Evolutionary conservation across 2,329 filamentous ascomycete genomes (phyloP).

Genomic region (Ceratocystis cacaofunesta): DNA sequence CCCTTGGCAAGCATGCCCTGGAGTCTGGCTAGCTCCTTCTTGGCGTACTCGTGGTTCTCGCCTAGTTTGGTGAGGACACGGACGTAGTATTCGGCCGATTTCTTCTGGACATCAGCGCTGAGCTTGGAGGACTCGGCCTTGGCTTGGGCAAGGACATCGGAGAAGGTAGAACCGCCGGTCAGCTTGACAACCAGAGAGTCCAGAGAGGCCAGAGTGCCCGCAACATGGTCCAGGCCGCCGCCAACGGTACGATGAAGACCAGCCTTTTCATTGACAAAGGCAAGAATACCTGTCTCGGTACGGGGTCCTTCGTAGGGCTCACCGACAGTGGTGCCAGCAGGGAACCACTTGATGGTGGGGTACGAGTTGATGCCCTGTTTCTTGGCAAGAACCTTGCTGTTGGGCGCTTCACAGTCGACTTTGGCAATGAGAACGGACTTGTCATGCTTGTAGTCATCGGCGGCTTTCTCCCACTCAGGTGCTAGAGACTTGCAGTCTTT

Average conservation of each 20-base stretch:
- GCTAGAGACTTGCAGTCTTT: constrained; percentile 93
- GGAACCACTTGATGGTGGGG: constrained; percentile 97
- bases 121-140: constrained; percentile 54
- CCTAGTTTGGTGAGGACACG: constrained; percentile 76
- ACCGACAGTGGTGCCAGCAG: constrained; percentile 60
- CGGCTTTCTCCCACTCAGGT: constrained; percentile 77
- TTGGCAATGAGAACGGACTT: constrained; percentile 75
- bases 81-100: constrained; percentile 88
- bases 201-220: constrained; percentile 68
- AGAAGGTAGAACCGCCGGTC: constrained; percentile 37
- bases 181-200: constrained; percentile 65
- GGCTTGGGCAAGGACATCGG: constrained; percentile 53
- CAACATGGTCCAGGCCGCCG: constrained; percentile 61
- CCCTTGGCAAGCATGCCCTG: constrained; percentile 73
- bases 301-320: constrained; percentile 63
- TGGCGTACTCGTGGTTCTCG: constrained; percentile 60
- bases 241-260: constrained; percentile 74
- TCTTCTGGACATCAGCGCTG: constrained; percentile 47
- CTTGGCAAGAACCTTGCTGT: constrained; percentile 62
- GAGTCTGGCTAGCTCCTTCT: constrained; percentile 74
- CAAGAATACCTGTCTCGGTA: constrained; percentile 57
- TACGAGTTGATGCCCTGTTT: constrained; percentile 71
- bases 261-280: constrained; percentile 75
- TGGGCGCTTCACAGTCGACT: constrained; percentile 81
- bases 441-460: constrained; percentile 66